Percentiles rank a stretch among this genome's conserved stretches.
Conservation (phyloP, 2,329 filamentous ascomycete species). For the Xylogone sp. region DNA sequence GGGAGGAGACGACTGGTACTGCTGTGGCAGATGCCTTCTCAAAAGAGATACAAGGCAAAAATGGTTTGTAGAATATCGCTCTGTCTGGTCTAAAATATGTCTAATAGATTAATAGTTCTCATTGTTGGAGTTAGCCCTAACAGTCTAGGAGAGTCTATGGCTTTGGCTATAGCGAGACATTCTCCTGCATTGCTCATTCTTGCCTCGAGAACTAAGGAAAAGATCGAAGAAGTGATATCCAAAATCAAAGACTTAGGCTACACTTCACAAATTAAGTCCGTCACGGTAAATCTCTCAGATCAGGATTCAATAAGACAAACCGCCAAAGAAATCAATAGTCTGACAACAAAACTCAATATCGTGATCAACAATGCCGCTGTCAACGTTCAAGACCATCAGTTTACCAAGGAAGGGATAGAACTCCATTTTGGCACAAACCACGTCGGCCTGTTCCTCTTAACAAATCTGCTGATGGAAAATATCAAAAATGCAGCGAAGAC, state of each 20-base stretch:
- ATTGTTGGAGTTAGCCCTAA: conserved; percentile 12
- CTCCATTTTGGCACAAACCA: conserved; percentile 23
- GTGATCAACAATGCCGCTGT: conserved; percentile 39
- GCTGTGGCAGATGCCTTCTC: conserved; percentile 28
- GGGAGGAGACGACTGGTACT: conserved; percentile 30
- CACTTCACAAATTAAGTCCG: neutral
- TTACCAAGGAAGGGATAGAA: conserved; percentile 34
- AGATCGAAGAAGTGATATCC: conserved; percentile 9
- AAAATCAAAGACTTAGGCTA: neutral
- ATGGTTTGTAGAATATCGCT: conserved; percentile 17
- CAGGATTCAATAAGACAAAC: conserved; percentile 35
- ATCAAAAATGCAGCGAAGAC: neutral
- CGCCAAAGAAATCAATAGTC: conserved; percentile 32
- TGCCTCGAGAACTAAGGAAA: conserved; percentile 14
- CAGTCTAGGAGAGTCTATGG: conserved; percentile 12
- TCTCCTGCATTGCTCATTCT: conserved; percentile 12
- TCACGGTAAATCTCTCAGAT: conserved; percentile 32
- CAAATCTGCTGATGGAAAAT: conserved; percentile 20
- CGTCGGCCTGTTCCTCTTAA: conserved; percentile 23
- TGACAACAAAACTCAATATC: conserved; percentile 33
- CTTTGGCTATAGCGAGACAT: conserved; percentile 17
- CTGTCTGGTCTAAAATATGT: conserved; percentile 1
- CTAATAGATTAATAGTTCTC: conserved; percentile 5
- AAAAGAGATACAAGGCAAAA: conserved; percentile 26
- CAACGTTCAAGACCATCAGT: conserved; percentile 21